Evolutionary conservation across 2,329 filamentous ascomycete genomes (phyloP).

Genomic region (Hypoxylon sp.): DNA sequence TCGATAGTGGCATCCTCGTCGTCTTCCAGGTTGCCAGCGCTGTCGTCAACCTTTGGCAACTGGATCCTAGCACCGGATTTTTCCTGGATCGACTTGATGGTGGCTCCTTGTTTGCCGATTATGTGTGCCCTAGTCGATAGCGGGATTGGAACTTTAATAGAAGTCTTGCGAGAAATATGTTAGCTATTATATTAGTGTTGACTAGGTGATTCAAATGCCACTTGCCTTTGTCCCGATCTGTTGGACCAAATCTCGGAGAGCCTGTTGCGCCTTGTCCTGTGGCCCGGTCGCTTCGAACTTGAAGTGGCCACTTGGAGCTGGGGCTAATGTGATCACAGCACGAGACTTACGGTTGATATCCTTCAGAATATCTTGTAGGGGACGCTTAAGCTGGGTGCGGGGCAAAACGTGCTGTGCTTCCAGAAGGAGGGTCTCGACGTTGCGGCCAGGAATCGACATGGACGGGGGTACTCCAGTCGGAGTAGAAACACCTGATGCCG

Average conservation of each 20-base stretch:
- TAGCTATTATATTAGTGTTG: conserved; percentile 4
- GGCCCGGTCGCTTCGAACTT: conserved; percentile 90
- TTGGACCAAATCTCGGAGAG: conserved; percentile 88
- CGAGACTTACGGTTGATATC: conserved; percentile 95
- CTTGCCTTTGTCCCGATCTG: conserved; percentile 88
- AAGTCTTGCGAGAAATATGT: conserved; percentile 57
- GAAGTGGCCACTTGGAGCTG: conserved; percentile 78
- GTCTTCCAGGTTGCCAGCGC: conserved; percentile 67
- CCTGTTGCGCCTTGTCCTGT: conserved; percentile 85
- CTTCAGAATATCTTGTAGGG: conserved; percentile 85
- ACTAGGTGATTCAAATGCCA: conserved; percentile 21
- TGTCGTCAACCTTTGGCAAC: conserved; percentile 84
- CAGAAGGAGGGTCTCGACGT: conserved; percentile 82
- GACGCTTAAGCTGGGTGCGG: conserved; percentile 83
- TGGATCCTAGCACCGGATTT: conserved; percentile 92
- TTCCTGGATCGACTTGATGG: conserved; percentile 90
- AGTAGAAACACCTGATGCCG: conserved; percentile 71
- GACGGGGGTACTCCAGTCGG: conserved; percentile 64
- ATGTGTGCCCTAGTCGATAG: conserved; percentile 88
- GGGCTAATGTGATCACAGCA: conserved; percentile 84
- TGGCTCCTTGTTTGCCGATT: conserved; percentile 91
- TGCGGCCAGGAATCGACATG: conserved; percentile 85
- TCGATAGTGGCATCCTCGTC: conserved; percentile 89
- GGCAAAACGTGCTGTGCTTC: conserved; percentile 83
- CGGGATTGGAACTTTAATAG: conserved; percentile 84